These are phyloP conservation scores for Saprolegnia parasitica DNA, from an alignment of 352 stramenopile species.

Conservation along the genomic window DNA sequence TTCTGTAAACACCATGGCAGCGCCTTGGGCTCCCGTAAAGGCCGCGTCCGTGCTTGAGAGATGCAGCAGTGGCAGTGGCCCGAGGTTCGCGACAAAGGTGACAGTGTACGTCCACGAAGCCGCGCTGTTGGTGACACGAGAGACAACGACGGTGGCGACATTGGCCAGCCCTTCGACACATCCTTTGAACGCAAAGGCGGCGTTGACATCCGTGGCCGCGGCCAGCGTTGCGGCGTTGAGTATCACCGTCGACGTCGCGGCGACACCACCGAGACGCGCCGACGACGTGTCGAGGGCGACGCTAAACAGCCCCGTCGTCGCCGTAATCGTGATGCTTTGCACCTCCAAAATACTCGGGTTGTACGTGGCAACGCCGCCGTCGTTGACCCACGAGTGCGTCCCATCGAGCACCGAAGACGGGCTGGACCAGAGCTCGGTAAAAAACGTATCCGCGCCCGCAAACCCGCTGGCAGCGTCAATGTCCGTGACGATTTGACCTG, in stretches of 20 bases:
- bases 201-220: constrained; percentile 40
- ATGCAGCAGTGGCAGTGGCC: constrained; percentile 66
- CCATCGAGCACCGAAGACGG: constrained; percentile 74
- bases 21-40: constrained; percentile 37
- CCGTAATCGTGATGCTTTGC: constrained; percentile 79
- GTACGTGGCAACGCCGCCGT: constrained; percentile 89
- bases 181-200: constrained; percentile 70
- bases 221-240: constrained; percentile 46
- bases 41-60: constrained; percentile 41
- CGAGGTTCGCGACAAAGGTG: constrained; percentile 85
- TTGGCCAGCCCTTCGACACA: constrained; percentile 79
- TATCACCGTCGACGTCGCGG: constrained; percentile 39
- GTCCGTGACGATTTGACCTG: constrained; percentile 87
- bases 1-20: constrained; percentile 44
- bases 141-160: constrained; percentile 77
- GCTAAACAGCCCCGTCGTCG: constrained; percentile 52
- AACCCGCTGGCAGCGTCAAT: constrained; percentile 69
- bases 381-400: constrained; percentile 86
- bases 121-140: constrained; percentile 38
- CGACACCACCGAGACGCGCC: constrained; percentile 42
- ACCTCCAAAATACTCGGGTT: constrained; percentile 88
- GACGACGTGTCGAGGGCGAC: constrained; percentile 74
- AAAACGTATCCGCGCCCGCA: constrained; percentile 91
- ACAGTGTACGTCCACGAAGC: constrained; percentile 65
- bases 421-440: constrained; percentile 92